Conservation (phyloP, 805 yeast species). For the Pichia paraexigua region DNA sequence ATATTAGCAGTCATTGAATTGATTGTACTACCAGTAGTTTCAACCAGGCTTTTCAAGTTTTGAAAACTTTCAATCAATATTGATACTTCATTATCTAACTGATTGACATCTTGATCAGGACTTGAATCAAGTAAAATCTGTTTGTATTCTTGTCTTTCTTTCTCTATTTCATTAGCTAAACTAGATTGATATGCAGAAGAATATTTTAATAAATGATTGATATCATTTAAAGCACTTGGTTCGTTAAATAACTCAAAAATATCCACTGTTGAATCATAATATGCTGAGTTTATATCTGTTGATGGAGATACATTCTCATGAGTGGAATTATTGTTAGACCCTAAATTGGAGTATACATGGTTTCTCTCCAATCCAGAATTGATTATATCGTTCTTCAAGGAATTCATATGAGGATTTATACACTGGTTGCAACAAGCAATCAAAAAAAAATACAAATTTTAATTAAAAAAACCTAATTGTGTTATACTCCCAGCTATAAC, state of each 20-base stretch:
- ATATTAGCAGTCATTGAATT: constrained; percentile 68
- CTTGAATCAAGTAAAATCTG: constrained; percentile 12
- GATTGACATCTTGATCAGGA: constrained; percentile 14
- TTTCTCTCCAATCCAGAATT: constrained; percentile 7
- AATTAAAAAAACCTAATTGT: no score
- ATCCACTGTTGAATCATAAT: constrained; percentile 49
- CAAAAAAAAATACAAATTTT: neutral
- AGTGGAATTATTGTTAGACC: neutral
- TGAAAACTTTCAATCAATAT: constrained; percentile 38
- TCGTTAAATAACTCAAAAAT: constrained; percentile 42
- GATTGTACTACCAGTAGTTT: constrained; percentile 52
- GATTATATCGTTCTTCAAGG: constrained; percentile 21
- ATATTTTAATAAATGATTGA: constrained; percentile 43
- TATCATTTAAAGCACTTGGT: constrained; percentile 41
- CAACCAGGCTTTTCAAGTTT: constrained; percentile 41
- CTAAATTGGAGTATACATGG: constrained; percentile 1
- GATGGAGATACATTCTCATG: neutral
- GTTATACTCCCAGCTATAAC: no score
- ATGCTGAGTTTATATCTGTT: constrained; percentile 25
- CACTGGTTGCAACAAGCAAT: neutral
- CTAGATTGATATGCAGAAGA: constrained; percentile 43
- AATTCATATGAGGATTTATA: neutral
- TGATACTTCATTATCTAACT: constrained; percentile 30
- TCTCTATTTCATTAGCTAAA: constrained; percentile 38
- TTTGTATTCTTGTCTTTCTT: constrained; percentile 31